Percentiles rank a stretch among this genome's conserved stretches.
These are phyloP conservation scores for Pseudogymnoascus sp. DNA, from an alignment of 2,329 filamentous ascomycete genomes.

Conservation along the genomic window DNA sequence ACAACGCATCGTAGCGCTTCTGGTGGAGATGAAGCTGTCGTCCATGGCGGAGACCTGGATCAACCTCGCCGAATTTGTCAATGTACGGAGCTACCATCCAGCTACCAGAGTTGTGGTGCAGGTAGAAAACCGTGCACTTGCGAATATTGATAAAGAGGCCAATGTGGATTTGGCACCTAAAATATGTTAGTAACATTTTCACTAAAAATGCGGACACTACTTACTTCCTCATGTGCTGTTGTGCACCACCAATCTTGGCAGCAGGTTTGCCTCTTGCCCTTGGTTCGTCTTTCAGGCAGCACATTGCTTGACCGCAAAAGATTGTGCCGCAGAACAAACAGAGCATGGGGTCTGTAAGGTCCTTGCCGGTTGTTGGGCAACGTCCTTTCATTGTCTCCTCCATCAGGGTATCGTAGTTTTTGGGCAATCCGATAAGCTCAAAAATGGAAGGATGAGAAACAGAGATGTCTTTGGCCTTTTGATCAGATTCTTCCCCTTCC, in stretches of 20 bases:
- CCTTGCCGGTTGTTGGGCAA: slow-evolving; percentile 86
- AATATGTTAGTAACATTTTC: slow-evolving; percentile 17
- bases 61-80: slow-evolving; percentile 91
- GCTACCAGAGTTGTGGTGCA: slow-evolving; percentile 73
- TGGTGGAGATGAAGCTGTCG: slow-evolving; percentile 90
- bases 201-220: slow-evolving; percentile 29
- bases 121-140: slow-evolving; percentile 85
- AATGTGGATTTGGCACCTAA: slow-evolving; percentile 76
- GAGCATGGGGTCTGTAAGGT: slow-evolving; percentile 81
- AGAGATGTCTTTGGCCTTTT: slow-evolving; percentile 23
- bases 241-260: slow-evolving; percentile 66
- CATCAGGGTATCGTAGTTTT: slow-evolving; percentile 85
- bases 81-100: slow-evolving; percentile 88
- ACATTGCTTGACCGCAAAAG: slow-evolving; percentile 89
- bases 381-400: slow-evolving; percentile 78
- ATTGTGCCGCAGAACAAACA: slow-evolving; percentile 96
- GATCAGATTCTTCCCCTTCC: background rate
- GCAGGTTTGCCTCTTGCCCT: slow-evolving; percentile 33
- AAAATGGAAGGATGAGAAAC: slow-evolving; percentile 82
- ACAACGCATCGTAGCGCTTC: slow-evolving; percentile 81
- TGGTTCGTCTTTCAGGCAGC: slow-evolving; percentile 63
- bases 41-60: slow-evolving; percentile 79
- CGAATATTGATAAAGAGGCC: slow-evolving; percentile 96
- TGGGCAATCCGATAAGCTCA: slow-evolving; percentile 84
- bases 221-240: slow-evolving; percentile 82